Conservation (phyloP, 2,329 filamentous ascomycete genomes). For the Stagonosporopsis rhizophila region DNA sequence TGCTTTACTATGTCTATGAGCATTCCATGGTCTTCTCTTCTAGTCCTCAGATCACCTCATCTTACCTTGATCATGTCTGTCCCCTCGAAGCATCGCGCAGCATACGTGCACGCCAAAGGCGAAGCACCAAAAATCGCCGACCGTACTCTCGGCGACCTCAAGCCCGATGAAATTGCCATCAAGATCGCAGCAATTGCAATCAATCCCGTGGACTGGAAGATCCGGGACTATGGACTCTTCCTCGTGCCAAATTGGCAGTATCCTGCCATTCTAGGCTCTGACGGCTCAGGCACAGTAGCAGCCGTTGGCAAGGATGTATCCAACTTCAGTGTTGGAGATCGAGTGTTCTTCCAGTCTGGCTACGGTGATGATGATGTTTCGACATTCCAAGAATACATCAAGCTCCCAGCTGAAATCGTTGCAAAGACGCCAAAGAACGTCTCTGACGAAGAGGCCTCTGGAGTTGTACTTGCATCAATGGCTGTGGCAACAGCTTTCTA, state of each 20-base stretch:
- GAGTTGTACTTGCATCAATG: conserved; percentile 14
- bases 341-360: conserved; percentile 39
- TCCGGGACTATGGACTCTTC: conserved; percentile 53
- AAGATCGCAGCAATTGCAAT: conserved; percentile 58
- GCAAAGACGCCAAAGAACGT: conserved; percentile 36
- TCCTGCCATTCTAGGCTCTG: conserved; percentile 54
- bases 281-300: conserved; percentile 55
- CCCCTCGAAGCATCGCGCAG: conserved; percentile 4
- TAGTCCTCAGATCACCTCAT: background rate
- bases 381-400: conserved; percentile 28
- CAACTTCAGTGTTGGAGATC: conserved; percentile 29
- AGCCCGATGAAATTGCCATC: conserved; percentile 57
- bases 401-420: conserved; percentile 26
- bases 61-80: background rate
- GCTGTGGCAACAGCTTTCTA: conserved; percentile 13
- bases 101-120: conserved; percentile 5
- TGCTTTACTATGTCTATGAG: background rate
- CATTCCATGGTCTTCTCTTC: background rate
- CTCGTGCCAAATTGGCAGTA: conserved; percentile 47
- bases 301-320: conserved; percentile 51
- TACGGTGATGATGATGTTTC: conserved; percentile 38
- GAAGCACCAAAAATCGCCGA: conserved; percentile 19
- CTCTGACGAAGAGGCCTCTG: conserved; percentile 13
- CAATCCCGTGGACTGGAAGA: conserved; percentile 56
- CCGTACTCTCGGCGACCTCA: conserved; percentile 55